These are phyloP conservation scores for Skeletonema costatum DNA, from an alignment of 108 stramenopile genomes.

Conservation along the genomic window DNA sequence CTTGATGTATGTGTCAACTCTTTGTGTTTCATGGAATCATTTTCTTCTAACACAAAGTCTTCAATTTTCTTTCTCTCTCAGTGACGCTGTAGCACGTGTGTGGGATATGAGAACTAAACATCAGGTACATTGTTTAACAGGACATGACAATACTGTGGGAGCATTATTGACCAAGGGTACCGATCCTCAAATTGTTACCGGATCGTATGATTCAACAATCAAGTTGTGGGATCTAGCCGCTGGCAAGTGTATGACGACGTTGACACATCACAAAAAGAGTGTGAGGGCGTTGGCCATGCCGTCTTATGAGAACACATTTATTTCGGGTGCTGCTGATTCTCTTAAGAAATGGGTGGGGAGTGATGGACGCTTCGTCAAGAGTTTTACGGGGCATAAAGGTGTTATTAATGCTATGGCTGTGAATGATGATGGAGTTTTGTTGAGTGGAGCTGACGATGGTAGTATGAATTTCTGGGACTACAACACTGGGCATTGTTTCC, in stretches of 20 bases:
- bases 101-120: conserved; percentile 99
- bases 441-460: conserved; percentile 98
- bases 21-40: not conserved
- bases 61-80: not conserved
- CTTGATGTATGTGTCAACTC: not conserved
- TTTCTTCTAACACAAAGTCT: not conserved
- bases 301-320: conserved; percentile 94
- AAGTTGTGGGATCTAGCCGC: conserved; percentile 99
- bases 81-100: conserved; percentile 95
- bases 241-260: conserved; percentile 94
- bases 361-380: conserved; percentile 93
- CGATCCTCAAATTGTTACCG: conserved; percentile 97
- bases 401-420: conserved; percentile 95
- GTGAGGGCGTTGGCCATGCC: conserved; percentile 88
- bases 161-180: conserved; percentile 88
- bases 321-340: conserved; percentile 94
- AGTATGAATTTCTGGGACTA: conserved; percentile 98
- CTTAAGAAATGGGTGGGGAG: conserved; percentile 96
- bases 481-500: conserved; percentile 95
- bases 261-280: conserved; percentile 99
- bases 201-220: conserved; percentile 96
- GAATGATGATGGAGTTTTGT: conserved; percentile 96
- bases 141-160: conserved; percentile 95
- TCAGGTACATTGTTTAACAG: conserved; percentile 90
- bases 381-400: conserved; percentile 91